Base-by-base conservation (phyloP, 805 yeast species). In the Hemisphaericaspora nanyangensis region DNA sequence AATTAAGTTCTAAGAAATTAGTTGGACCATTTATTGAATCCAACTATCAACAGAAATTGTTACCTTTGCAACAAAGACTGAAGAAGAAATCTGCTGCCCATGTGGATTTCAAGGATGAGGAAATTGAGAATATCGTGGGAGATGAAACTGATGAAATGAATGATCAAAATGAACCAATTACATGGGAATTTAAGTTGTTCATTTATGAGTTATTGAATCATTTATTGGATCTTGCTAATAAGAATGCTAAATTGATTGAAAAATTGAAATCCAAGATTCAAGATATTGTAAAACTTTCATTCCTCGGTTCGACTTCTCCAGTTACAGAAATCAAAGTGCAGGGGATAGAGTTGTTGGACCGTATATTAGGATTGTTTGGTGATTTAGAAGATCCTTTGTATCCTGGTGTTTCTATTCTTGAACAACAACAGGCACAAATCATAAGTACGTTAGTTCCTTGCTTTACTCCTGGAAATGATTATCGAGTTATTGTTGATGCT, bases 381-480 rank as follows among this genome's bases (percentile, higher is more conserved):
- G 70, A 72, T 18, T 60, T 79, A 35, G 74, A 68, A 8, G 96
- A 85, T 54, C 88, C 91, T 0, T 73, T 85, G 20, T 82, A 80
- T 49, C 82, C 86, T 0, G 79, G 80, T 3, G 74, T 76, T 12
- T 76, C 91, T 0, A 70, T 89, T 7, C 63, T 91, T 31, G 95
- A 86, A 48, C 97, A 90, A 60, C 95, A 85, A 52, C 96, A 93
- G 52, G 98, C 98, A 0, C 96, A 88, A 50, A 86, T 93, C 7
- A 82, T 86, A 7, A 82, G 95, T 42, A 95, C 98, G 0, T 69
- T 91, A 40, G 76, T 88, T 35, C 96, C 97, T 0, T 87, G 95
- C 8, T 91, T 93, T 61, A 74, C 74, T 25, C 66, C 74, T 3
- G 90, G 81, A 15, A 81, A 89, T 40, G 80, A 83, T 10, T 78